Evolutionary conservation across 768 basidiomycete species (phyloP), one percentile per base, ranked within the genome.

Genomic region (Podaxis mareebaensis): DNA sequence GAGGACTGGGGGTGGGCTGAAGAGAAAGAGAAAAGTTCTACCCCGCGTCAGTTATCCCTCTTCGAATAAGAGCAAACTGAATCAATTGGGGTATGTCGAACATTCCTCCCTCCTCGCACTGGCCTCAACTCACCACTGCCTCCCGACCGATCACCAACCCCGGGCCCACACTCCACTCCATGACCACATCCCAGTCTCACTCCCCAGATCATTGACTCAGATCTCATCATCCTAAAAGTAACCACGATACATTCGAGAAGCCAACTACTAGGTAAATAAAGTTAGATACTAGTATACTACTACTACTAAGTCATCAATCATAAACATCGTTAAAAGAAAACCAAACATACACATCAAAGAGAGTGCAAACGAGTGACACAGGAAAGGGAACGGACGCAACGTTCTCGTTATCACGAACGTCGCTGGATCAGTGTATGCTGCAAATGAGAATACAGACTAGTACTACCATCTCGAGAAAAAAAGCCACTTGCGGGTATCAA

Each of bases 221-320:
- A 46, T 46, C 44, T 44, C 42, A 7, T 44, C 42, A 46, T 46
- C 44, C 44, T 46, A 46, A 46, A 46, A 20, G 20, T 33, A 33
- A 33, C 33, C 33, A 20, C 44, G 44, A 46, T 46, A 46, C 44
- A 46, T 46, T 46, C 20, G 24, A 24, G 20, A 49, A 11, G 48
- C 44, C 44, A 6, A 51, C 11, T 8, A 22, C 49, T 51, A 3
- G 49, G 49, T 28, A 51, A 51, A 24, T 51, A 51, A 22, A 26
- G 49, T 51, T 24, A 51, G 26, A 51, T 51, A 51, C 49, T 51
- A 51, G 3, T 26, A 10, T 51, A 51, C 20, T 28, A 51, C 44
- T 46, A 51, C 22, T 28, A 51, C 22, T 28, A 51, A 49, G 49
- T 51, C 49, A 51, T 51, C 49, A 11, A 39, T 56, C 54, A 56